A percentile compares a stretch with the other conserved stretches of the same genome.
phyloP scores from a whole-genome alignment of 2,329 filamentous ascomycete species.

The Hymenoscyphus salicellus region DNA sequence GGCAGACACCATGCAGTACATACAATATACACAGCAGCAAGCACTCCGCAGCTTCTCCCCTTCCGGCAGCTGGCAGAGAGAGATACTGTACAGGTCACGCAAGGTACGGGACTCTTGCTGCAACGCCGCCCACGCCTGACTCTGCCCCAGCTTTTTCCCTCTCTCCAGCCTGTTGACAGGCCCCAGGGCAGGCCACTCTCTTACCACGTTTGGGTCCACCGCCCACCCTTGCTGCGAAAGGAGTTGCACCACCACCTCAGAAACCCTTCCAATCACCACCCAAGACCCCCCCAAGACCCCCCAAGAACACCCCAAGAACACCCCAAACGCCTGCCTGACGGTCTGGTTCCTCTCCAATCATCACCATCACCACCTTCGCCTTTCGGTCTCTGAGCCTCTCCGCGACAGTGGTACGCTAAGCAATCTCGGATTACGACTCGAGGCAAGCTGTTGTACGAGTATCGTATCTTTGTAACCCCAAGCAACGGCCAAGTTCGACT shows the following conservation, averaged over 20 bases:
- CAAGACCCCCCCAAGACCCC: too few species aligned
- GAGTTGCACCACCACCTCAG: neutral
- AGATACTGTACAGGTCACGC: neutral
- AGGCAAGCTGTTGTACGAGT: neutral
- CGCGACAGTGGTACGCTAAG: neutral
- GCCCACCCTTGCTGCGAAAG: neutral
- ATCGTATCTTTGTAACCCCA: neutral
- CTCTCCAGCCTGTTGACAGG: neutral
- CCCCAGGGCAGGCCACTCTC: too few species aligned
- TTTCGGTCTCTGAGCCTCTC: neutral
- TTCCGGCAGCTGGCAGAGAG: neutral
- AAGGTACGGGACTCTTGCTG: constrained; percentile 3
- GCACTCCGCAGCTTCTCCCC: neutral
- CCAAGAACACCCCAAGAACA: neutral
- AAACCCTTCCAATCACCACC: neutral
- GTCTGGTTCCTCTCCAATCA: neutral
- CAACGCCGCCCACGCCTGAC: neutral
- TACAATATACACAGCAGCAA: neutral
- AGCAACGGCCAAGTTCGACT: neutral
- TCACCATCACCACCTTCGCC: neutral
- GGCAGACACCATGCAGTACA: neutral
- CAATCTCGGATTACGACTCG: neutral
- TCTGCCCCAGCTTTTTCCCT: neutral
- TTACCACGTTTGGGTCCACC: too few species aligned
- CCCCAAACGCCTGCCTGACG: neutral